phyloP scores from a whole-genome alignment of 495 filamentous ascomycete genomes.

The Podospora pseudopauciseta region DNA sequence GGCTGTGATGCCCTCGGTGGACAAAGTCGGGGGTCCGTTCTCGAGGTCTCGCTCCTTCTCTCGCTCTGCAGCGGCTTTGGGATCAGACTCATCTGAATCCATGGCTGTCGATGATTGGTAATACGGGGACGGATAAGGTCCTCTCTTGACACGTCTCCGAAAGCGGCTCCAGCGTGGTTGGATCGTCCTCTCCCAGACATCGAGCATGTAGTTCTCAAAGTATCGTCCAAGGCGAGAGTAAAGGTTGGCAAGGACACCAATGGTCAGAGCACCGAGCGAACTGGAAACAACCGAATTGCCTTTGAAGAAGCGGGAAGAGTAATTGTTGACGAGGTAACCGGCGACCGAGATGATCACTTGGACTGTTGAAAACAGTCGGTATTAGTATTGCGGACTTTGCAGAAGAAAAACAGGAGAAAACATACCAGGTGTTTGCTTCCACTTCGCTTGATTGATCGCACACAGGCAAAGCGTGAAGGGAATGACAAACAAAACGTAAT shows the following conservation, averaged over 20 bases:
- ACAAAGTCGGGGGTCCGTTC: conserved; percentile 10
- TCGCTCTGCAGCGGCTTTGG: not conserved
- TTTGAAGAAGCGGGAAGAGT: conserved; percentile 65
- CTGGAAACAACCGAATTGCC: conserved; percentile 78
- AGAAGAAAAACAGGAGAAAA: conserved; percentile 19
- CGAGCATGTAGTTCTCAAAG: conserved; percentile 29
- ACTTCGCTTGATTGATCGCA: conserved; percentile 84
- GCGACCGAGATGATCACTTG: conserved; percentile 80
- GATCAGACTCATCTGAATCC: conserved; percentile 16
- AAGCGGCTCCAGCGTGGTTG: conserved; percentile 24
- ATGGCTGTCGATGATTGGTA: conserved; percentile 14
- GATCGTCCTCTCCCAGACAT: conserved; percentile 31
- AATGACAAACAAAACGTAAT: conserved; percentile 71
- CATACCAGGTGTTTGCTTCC: conserved; percentile 84
- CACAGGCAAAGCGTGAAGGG: conserved; percentile 79
- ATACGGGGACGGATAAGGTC: conserved; percentile 11
- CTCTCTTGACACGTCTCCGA: not conserved
- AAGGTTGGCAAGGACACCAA: conserved; percentile 82
- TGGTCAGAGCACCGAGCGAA: conserved; percentile 79
- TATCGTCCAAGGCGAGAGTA: conserved; percentile 71
- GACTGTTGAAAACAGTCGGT: conserved; percentile 12
- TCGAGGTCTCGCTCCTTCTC: conserved; percentile 22
- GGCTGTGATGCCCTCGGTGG: conserved; percentile 2
- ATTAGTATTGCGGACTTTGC: conserved; percentile 1
- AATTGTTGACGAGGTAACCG: conserved; percentile 87